These are phyloP conservation scores for Dillenia suffruticosa DNA, from an alignment of 164 flowering plant species.

Conservation along the genomic window DNA sequence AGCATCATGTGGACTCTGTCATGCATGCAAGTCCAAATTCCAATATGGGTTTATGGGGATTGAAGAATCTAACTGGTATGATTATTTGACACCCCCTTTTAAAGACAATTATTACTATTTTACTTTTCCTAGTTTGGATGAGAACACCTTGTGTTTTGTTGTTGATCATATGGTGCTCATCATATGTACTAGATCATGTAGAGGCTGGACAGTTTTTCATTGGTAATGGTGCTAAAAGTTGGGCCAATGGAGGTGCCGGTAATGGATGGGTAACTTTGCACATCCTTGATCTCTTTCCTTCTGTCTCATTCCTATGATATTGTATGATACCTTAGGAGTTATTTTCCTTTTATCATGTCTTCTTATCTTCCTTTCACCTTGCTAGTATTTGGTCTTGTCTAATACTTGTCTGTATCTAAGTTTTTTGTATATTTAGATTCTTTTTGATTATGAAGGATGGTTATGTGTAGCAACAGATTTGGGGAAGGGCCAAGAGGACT, in stretches of 20 bases:
- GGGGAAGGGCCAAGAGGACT: no score
- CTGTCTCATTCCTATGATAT: no score
- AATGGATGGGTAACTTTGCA: constrained; percentile 33
- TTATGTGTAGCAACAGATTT: no score
- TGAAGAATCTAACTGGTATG: constrained; percentile 32
- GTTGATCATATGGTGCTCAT: neutral
- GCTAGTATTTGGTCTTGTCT: no score
- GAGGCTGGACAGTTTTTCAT: constrained; percentile 14
- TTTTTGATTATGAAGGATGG: no score
- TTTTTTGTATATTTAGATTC: no score
- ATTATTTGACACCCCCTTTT: neutral
- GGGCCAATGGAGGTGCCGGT: constrained; percentile 16
- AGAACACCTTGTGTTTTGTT: no score
- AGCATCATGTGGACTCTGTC: constrained; percentile 13
- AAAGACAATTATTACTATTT: neutral
- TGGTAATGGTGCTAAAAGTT: constrained; percentile 10
- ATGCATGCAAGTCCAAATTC: constrained; percentile 13
- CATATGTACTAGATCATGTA: constrained; percentile 22
- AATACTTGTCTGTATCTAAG: no score
- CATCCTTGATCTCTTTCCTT: neutral
- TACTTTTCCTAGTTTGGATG: neutral
- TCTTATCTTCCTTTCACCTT: no score
- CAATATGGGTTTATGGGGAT: constrained; percentile 13
- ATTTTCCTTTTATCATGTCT: no score
- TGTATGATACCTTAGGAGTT: no score